Percentiles rank a stretch among this genome's conserved stretches.
These are phyloP conservation scores for Cryptosporidium sp. DNA, from an alignment of 169 alveolate species.

Conservation along the genomic window DNA sequence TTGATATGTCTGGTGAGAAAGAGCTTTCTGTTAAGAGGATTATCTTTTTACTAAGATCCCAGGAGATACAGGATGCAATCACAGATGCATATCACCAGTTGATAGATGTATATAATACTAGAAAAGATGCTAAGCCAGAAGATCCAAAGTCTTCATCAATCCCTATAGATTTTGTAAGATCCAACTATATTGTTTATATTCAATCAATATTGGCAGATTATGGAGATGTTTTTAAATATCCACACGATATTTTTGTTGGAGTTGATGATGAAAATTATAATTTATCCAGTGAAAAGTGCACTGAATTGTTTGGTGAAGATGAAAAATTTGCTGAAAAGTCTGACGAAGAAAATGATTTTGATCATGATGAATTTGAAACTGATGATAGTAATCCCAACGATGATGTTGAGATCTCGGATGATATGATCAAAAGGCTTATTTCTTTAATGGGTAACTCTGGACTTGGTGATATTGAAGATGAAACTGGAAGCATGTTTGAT, in stretches of 20 bases:
- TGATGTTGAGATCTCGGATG: constrained; percentile 65
- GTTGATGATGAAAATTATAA: constrained; percentile 33
- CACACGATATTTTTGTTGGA: constrained; percentile 57
- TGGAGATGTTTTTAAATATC: constrained; percentile 67
- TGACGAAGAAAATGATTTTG: constrained; percentile 19
- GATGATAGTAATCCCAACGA: constrained; percentile 10
- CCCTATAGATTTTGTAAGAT: constrained; percentile 35
- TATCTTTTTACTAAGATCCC: constrained; percentile 11
- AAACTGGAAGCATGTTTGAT: constrained; percentile 53
- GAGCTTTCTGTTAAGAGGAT: constrained; percentile 29
- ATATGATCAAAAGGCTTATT: constrained; percentile 55
- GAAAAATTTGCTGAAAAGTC: not conserved
- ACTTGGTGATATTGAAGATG: constrained; percentile 33
- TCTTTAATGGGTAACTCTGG: constrained; percentile 65
- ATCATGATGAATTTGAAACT: not conserved
- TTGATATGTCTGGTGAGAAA: constrained; percentile 5
- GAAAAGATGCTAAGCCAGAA: constrained; percentile 3
- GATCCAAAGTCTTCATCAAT: constrained; percentile 20
- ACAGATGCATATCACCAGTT: constrained; percentile 40
- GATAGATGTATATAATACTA: constrained; percentile 49
- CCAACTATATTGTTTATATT: constrained; percentile 39
- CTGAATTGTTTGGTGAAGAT: constrained; percentile 39
- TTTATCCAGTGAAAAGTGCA: constrained; percentile 30
- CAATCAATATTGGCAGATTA: constrained; percentile 55
- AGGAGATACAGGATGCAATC: constrained; percentile 49